Conservation (phyloP, 805 yeast genomes). For the Kodamaea laetipori region DNA sequence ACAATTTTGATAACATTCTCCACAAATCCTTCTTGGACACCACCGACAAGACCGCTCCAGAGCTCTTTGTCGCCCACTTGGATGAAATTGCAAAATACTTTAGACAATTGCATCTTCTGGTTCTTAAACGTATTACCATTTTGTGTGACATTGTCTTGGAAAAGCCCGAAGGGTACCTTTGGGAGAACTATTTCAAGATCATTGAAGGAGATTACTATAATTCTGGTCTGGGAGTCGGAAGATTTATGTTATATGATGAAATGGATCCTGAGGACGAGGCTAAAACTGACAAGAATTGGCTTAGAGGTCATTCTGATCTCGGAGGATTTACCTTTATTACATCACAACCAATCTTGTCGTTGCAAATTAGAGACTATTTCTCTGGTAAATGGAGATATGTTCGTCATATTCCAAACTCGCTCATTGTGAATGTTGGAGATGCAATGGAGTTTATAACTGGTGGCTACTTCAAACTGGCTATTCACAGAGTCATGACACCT, state of each 20-base stretch:
- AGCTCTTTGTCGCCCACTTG: slow-evolving; percentile 39
- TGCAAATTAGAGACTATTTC: slow-evolving; percentile 17
- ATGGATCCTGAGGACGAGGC: slow-evolving; percentile 13
- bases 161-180: slow-evolving; percentile 49
- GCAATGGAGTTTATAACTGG: slow-evolving; percentile 18
- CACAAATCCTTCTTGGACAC: slow-evolving; percentile 33
- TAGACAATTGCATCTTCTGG: slow-evolving; percentile 37
- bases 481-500: slow-evolving; percentile 31
- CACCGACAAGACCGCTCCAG: slow-evolving; percentile 37
- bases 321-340: slow-evolving; percentile 18
- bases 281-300: slow-evolving; percentile 13
- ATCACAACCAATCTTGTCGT: slow-evolving; percentile 16
- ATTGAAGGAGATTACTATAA: slow-evolving; percentile 27
- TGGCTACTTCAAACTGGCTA: slow-evolving; percentile 26
- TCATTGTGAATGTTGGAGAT: slow-evolving; percentile 17
- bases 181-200: slow-evolving; percentile 37
- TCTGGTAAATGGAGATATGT: slow-evolving; percentile 17
- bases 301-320: slow-evolving; percentile 17
- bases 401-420: slow-evolving; percentile 14
- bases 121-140: slow-evolving; percentile 37
- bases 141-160: slow-evolving; percentile 49
- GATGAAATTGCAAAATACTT: slow-evolving; percentile 43
- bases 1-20: slow-evolving; percentile 43
- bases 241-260: slow-evolving; percentile 35
- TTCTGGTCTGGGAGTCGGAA: slow-evolving; percentile 36